These are phyloP conservation scores for Colletotrichum liaoningense DNA, from an alignment of 2,329 filamentous ascomycete genomes.

Conservation along the genomic window DNA sequence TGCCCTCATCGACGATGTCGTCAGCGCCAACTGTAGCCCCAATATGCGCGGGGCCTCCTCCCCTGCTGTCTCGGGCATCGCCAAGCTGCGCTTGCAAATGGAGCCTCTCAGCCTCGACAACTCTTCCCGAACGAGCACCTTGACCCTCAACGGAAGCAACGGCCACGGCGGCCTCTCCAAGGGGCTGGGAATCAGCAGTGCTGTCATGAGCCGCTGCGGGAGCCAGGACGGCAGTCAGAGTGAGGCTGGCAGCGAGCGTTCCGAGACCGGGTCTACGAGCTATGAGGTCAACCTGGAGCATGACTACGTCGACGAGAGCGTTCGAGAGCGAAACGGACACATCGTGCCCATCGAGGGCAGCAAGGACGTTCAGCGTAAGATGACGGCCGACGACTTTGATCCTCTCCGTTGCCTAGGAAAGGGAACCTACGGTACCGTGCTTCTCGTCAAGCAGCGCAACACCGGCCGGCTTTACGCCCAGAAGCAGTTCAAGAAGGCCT, in stretches of 20 bases:
- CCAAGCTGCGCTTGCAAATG: slow-evolving; percentile 83
- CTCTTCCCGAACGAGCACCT: slow-evolving; percentile 65
- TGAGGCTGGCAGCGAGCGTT: slow-evolving; percentile 67
- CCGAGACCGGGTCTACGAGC: slow-evolving; percentile 75
- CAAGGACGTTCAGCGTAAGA: slow-evolving; percentile 76
- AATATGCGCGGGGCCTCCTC: slow-evolving; percentile 63
- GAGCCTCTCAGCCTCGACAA: slow-evolving; percentile 79
- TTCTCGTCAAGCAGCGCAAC: slow-evolving; percentile 88
- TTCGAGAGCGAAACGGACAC: slow-evolving; percentile 57
- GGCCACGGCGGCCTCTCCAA: slow-evolving; percentile 47
- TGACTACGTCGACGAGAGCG: slow-evolving; percentile 82
- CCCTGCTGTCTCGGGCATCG: slow-evolving; percentile 77
- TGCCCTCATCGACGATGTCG: slow-evolving; percentile 63
- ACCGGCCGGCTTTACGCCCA: slow-evolving; percentile 95
- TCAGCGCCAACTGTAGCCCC: slow-evolving; percentile 74
- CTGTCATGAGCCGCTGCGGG: slow-evolving; percentile 63
- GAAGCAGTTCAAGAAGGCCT: slow-evolving; percentile 99
- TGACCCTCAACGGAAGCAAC: slow-evolving; percentile 63
- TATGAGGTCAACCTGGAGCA: slow-evolving; percentile 88
- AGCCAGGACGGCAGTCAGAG: slow-evolving; percentile 68
- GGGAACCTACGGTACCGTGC: slow-evolving; percentile 93
- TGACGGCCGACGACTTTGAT: slow-evolving; percentile 92
- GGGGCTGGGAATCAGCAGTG: slow-evolving; percentile 59
- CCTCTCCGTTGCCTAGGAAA: slow-evolving; percentile 93
- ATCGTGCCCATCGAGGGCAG: slow-evolving; percentile 64